Percentiles rank a stretch among this genome's conserved stretches.
These are phyloP conservation scores for Colletotrichum godetiae DNA, from an alignment of 2,329 filamentous ascomycete genomes.

Conservation along the genomic window DNA sequence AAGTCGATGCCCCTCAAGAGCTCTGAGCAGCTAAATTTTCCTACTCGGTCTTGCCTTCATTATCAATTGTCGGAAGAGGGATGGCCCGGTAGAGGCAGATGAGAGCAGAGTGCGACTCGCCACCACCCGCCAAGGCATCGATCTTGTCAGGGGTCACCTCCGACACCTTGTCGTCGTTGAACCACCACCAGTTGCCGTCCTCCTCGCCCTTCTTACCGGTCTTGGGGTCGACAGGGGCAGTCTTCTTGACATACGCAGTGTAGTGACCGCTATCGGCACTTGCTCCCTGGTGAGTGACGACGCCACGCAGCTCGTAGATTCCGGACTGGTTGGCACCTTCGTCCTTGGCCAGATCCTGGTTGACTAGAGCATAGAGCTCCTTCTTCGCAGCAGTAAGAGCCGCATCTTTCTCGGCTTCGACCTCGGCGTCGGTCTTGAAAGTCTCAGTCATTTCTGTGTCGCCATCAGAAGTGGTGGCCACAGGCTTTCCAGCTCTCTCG, in stretches of 20 bases:
- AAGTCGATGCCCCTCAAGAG: slow-evolving; percentile 24
- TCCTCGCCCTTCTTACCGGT: slow-evolving; percentile 83
- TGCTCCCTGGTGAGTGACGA: slow-evolving; percentile 96
- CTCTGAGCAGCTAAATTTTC: slow-evolving; percentile 9
- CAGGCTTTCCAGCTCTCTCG: slow-evolving; percentile 47
- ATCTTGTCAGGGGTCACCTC: slow-evolving; percentile 95
- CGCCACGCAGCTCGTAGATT: slow-evolving; percentile 91
- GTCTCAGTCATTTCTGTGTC: slow-evolving; percentile 79
- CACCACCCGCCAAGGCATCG: slow-evolving; percentile 87
- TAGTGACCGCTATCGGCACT: slow-evolving; percentile 98
- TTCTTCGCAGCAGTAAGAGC: slow-evolving; percentile 85
- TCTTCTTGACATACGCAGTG: slow-evolving; percentile 97
- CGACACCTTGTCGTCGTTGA: slow-evolving; percentile 97
- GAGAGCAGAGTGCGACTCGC: slow-evolving; percentile 85
- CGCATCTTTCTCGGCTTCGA: slow-evolving; percentile 85
- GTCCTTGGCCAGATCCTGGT: slow-evolving; percentile 79
- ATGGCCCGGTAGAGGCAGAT: slow-evolving; percentile 84
- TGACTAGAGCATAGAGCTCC: slow-evolving; percentile 83
- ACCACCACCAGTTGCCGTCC: slow-evolving; percentile 99
- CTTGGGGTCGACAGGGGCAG: slow-evolving; percentile 75
- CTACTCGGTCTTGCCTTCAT: slow-evolving; percentile 42
- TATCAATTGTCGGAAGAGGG: slow-evolving; percentile 71
- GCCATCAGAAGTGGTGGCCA: slow-evolving; percentile 61
- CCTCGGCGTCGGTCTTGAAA: slow-evolving; percentile 94
- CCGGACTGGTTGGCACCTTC: slow-evolving; percentile 92